These are phyloP conservation scores for Raffaelea deltoideospora DNA, from an alignment of 2,329 filamentous ascomycete species.

Conservation along the genomic window DNA sequence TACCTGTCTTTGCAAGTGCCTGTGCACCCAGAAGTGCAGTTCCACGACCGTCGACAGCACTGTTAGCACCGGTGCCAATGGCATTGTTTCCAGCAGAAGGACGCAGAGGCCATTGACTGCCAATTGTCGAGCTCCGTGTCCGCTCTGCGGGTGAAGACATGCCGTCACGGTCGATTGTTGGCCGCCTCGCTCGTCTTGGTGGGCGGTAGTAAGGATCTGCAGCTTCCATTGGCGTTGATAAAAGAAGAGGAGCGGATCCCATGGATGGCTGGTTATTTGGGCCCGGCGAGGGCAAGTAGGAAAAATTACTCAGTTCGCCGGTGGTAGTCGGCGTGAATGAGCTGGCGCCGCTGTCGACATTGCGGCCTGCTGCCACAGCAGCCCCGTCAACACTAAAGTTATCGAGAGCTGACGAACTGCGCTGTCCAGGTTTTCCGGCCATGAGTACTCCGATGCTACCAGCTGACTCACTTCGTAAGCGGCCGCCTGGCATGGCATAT, in stretches of 20 bases:
- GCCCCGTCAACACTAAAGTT: slow-evolving; percentile 29
- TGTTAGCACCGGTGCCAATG: slow-evolving; percentile 6
- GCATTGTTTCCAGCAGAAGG: not conserved
- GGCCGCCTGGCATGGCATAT: slow-evolving; percentile 36
- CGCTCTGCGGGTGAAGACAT: slow-evolving; percentile 23
- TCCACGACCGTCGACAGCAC: too few species aligned
- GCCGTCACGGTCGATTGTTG: slow-evolving; percentile 30
- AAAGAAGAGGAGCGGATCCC: not conserved
- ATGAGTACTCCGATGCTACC: slow-evolving; percentile 39
- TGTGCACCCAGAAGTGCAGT: too few species aligned
- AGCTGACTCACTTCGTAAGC: slow-evolving; percentile 45
- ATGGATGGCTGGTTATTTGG: slow-evolving; percentile 23
- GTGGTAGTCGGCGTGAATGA: slow-evolving; percentile 60
- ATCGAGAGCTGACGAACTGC: slow-evolving; percentile 41
- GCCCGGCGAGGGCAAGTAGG: slow-evolving; percentile 48
- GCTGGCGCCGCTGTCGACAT: slow-evolving; percentile 42
- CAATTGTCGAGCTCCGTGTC: slow-evolving; percentile 20
- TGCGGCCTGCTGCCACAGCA: slow-evolving; percentile 28
- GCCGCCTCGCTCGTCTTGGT: slow-evolving; percentile 45
- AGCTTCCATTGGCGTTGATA: slow-evolving; percentile 22
- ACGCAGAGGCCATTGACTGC: slow-evolving; percentile 19
- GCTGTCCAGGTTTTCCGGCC: slow-evolving; percentile 23
- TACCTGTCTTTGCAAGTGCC: not conserved
- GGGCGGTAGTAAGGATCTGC: slow-evolving; percentile 80
- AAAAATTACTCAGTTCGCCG: slow-evolving; percentile 51